phyloP scores from a whole-genome alignment of 345 rosid species.

The Boechera divaricarpa region DNA sequence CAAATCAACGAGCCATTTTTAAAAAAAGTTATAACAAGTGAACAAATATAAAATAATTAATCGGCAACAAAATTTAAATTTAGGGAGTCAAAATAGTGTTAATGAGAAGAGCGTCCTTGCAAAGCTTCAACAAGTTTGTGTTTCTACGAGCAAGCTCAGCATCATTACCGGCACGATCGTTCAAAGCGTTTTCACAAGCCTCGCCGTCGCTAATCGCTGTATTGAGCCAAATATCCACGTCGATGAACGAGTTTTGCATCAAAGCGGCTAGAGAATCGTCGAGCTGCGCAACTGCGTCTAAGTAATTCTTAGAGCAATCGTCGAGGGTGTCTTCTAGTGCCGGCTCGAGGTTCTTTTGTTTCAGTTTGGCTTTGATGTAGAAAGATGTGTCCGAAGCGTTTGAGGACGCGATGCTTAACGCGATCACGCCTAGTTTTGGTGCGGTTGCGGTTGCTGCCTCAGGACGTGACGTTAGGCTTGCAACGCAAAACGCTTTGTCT shows the following conservation, averaged over 20 bases:
- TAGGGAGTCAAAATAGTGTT: constrained; percentile 49
- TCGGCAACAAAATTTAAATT: neutral
- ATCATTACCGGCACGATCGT: constrained; percentile 28
- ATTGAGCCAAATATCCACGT: constrained; percentile 52
- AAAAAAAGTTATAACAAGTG: neutral
- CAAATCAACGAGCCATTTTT: constrained; percentile 25
- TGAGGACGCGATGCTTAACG: constrained; percentile 52
- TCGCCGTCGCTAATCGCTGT: constrained; percentile 53
- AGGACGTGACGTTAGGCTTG: constrained; percentile 52
- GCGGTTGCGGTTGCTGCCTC: constrained; percentile 51
- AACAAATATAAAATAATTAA: neutral
- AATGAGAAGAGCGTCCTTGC: constrained; percentile 53
- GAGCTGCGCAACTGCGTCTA: constrained; percentile 64
- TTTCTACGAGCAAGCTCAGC: constrained; percentile 47
- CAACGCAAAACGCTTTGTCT: constrained; percentile 54
- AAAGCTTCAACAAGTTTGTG: constrained; percentile 49
- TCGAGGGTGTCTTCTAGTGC: constrained; percentile 56
- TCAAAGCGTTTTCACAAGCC: constrained; percentile 51
- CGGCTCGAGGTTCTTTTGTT: constrained; percentile 47
- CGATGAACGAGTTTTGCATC: constrained; percentile 44
- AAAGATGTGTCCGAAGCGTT: constrained; percentile 53
- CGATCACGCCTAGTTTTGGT: constrained; percentile 54
- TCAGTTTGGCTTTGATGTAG: constrained; percentile 46
- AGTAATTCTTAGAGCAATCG: constrained; percentile 62
- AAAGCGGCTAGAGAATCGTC: constrained; percentile 64